Evolutionary conservation across 1,284 basidiomycete species (phyloP).

Genomic region (Malassezia psittaci): DNA sequence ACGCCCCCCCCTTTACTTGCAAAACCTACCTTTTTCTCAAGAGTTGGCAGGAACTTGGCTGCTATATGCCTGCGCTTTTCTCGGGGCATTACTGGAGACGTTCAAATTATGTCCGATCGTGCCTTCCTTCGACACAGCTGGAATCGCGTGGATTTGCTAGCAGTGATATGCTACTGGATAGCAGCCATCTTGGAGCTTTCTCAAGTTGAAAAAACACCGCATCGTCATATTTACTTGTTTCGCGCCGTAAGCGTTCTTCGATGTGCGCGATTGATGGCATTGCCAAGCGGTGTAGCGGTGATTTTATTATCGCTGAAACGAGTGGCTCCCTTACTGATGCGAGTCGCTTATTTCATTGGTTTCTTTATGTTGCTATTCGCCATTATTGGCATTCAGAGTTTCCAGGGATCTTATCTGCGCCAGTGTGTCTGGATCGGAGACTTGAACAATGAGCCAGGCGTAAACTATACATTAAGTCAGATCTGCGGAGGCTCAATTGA

Average conservation of each 20-base stretch:
- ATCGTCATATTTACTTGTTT: conserved; percentile 72
- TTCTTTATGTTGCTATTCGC: conserved; percentile 85
- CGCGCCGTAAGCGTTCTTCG: conserved; percentile 79
- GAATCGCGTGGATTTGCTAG: conserved; percentile 80
- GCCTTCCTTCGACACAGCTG: conserved; percentile 84
- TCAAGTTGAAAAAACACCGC: conserved; percentile 58
- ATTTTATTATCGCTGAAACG: conserved; percentile 88
- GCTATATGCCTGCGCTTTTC: conserved; percentile 6
- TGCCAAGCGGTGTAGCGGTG: conserved; percentile 84
- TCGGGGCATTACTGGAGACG: conserved; percentile 14
- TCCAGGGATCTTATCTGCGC: conserved; percentile 43
- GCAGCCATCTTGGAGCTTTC: conserved; percentile 61
- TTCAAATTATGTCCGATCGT: neutral
- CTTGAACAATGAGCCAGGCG: conserved; percentile 24
- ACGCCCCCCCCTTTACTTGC: too few relatives aligned
- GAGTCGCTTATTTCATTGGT: conserved; percentile 78
- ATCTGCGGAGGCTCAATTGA: conserved; percentile 39
- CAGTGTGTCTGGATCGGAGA: conserved; percentile 41
- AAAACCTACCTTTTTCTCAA: neutral
- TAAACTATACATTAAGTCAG: conserved; percentile 32
- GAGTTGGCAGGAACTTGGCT: neutral
- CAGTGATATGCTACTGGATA: conserved; percentile 68
- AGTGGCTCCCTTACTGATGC: conserved; percentile 73
- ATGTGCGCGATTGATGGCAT: conserved; percentile 68
- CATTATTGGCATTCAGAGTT: conserved; percentile 45